Base-by-base conservation (phyloP, 495 filamentous ascomycete species). In the Annulohypoxylon maeteangense region DNA sequence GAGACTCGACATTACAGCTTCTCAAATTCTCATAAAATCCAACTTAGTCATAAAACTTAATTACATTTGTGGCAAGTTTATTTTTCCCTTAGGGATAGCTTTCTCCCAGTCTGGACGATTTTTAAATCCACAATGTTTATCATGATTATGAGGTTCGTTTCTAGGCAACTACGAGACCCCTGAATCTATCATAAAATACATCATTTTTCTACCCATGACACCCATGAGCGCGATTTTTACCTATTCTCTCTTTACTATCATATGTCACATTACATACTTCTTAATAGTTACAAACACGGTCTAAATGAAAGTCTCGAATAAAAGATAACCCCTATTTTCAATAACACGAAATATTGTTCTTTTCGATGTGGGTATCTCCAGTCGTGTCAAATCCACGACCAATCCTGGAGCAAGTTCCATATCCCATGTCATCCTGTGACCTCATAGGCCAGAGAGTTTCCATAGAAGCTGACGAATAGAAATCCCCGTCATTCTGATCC, bases 291-390 rank as follows among this genome's bases (percentile, higher is more conserved):
- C 48, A 48, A 47, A 48, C 12, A 8, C 20, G 6, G 25, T 11
- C n/a, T 47, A 61, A 27, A 34, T 20, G 27, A 54, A 54, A 25
- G 20, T 18, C 27, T 18, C 50, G 29, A 61, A 27, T 51, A 53
- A 53, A 16, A 16, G n/a, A 51, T 27, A 51, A 18, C 31, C 31
- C 12, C 59, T 16, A 40, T 25, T 38, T 27, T 57, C 27, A 57
- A 38, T 31, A 57, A 38, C 16, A 4, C 4, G 5, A 6, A 23
- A 31, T 14, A 23, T 4, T n/a, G 32, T 16, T 40, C 6, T 57
- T 57, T 23, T 14, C 53, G 50, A 18, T 27, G 51, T 55, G 20
- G 50, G 25, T 54, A 25, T 32, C 10, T 32, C 20, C 32, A 25
- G n/a, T 31, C 31, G 31, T 10, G 54, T 29, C 27, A 20, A 29